Evolutionary conservation across 345 rosid species (phyloP), one percentile per base, ranked within the genome.

Genomic region (Dipteronia sinensis): DNA sequence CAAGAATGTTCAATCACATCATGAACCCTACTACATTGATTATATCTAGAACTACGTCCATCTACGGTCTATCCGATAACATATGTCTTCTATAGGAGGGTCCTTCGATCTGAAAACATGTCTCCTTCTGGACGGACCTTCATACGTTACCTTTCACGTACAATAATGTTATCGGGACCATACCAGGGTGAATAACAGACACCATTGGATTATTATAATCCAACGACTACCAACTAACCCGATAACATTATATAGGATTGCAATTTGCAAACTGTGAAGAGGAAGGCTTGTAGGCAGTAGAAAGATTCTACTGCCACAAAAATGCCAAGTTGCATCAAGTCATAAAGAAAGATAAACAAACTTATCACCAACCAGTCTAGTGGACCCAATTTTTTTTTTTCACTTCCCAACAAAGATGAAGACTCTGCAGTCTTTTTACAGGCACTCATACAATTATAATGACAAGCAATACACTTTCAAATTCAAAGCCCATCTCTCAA

Each of bases 401-500:
- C 59, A 27, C 23, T 73, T 44, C 59, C 69, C 69, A 62, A 73
- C 3, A 44, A 42, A 73, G 16, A 4, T 34, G 38, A 0, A 10
- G 42, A 44, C 22, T 1, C 49, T 69, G 82, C 84, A 75, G 86
- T 78, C 81, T 69, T 77, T 77, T 58, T 17, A 10, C 81, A 79
- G 83, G 64, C 77, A 65, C 49, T 78, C 58, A 69, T 66, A 20
- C 2, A 59, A 2, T 46, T 9, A 46, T 46, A 75, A 65, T 75
- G 79, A 20, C 25, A 67, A 2, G 74, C 82, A 44, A 77, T 80
- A 1, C 56, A 55, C 62, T 70, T 63, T 71, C 74, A 70, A 10
- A n/a, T 19, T 10, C 71, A 66, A 15, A 16, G 20, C 11, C 62
- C 83, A 75, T 62, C 55, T 65, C 71, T 67, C 77, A 56, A 77